Conservation (phyloP, 2,329 filamentous ascomycete genomes). For the Calonectria pseudoreteaudii region DNA sequence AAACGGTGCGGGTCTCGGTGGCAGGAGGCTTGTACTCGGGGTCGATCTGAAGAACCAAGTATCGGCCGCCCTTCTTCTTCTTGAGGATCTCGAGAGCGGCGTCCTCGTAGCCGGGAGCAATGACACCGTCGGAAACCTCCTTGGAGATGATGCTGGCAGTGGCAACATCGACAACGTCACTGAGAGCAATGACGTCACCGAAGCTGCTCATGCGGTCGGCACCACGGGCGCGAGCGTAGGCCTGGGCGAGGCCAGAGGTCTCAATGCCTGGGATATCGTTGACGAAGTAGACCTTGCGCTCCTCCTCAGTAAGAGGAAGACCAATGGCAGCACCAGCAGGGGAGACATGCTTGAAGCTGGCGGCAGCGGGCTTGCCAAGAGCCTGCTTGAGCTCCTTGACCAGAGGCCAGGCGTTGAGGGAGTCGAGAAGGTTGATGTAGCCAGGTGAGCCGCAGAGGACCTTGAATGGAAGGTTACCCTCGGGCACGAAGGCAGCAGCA, state of each 20-base stretch:
- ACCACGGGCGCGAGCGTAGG: conserved; percentile 94
- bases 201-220: conserved; percentile 99
- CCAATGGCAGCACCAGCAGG: conserved; percentile 96
- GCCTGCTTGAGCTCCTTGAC: conserved; percentile 96
- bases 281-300: conserved; percentile 98
- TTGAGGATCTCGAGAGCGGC: conserved; percentile 90
- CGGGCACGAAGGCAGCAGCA: conserved; percentile 82
- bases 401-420: conserved; percentile 95
- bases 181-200: conserved; percentile 94
- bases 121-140: conserved; percentile 97
- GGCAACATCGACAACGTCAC: conserved; percentile 88
- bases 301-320: conserved; percentile 84
- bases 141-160: conserved; percentile 98
- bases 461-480: conserved; percentile 89
- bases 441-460: conserved; percentile 90
- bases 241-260: conserved; percentile 87
- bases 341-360: conserved; percentile 99
- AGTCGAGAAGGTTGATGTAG: conserved; percentile 97
- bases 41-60: conserved; percentile 96
- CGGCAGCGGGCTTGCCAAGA: conserved; percentile 88
- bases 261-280: conserved; percentile 93
- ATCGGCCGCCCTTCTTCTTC: conserved; percentile 99
- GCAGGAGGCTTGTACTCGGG: conserved; percentile 84
- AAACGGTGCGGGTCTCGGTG: conserved; percentile 88
- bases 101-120: conserved; percentile 87